phyloP scores from a whole-genome alignment of 2,329 filamentous ascomycete species.

The Orbilia ellipsospora region DNA sequence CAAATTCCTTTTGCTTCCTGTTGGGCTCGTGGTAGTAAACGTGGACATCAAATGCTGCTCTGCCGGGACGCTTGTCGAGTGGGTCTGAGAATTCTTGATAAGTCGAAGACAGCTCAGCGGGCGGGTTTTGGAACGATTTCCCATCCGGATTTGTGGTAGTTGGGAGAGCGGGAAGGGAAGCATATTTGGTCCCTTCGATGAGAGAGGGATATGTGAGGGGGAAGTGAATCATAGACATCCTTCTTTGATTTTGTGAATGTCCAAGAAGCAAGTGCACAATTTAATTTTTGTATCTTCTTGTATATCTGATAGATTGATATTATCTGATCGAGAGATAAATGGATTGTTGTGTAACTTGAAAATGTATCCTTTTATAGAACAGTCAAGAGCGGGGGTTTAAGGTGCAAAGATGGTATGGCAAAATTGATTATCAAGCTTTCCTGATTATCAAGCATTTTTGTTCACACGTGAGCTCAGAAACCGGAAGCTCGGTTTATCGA shows the following conservation, averaged over 20 bases:
- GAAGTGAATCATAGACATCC: constrained; percentile 34
- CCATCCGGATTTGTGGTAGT: constrained; percentile 71
- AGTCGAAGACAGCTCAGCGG: constrained; percentile 72
- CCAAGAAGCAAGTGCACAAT: too few species aligned
- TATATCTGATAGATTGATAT: neutral
- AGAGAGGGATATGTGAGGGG: constrained; percentile 67
- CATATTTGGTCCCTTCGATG: constrained; percentile 66
- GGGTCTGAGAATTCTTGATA: constrained; percentile 78
- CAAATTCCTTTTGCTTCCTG: constrained; percentile 34
- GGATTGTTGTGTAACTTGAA: neutral
- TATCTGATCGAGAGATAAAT: constrained; percentile 4
- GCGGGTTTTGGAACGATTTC: constrained; percentile 78
- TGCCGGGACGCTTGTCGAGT: constrained; percentile 71
- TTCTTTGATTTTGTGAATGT: neutral
- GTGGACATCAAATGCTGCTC: constrained; percentile 84
- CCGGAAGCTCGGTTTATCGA: too few species aligned
- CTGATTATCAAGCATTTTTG: too few species aligned
- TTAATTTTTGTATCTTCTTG: neutral
- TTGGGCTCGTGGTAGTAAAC: constrained; percentile 78
- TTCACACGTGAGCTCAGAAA: too few species aligned
- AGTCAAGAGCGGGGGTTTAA: neutral
- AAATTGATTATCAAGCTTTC: too few species aligned
- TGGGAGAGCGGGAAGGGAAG: constrained; percentile 69
- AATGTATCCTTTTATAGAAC: neutral
- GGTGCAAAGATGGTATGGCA: neutral